phyloP scores from a whole-genome alignment of 2,329 filamentous ascomycete genomes.

The Fusarium sp. region DNA sequence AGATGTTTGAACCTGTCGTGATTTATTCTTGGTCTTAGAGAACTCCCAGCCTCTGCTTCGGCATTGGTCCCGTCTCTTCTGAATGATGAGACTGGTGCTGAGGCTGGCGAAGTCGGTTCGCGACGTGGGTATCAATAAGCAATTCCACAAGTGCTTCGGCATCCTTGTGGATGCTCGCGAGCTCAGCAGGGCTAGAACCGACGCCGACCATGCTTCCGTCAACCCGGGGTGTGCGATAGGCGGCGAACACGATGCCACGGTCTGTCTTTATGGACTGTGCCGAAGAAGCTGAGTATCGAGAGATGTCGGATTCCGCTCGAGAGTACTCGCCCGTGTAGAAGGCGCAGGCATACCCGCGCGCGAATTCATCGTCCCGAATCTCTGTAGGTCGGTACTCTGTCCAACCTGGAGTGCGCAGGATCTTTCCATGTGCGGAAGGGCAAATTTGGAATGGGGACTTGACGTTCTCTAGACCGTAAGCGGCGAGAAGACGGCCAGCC shows the following conservation, averaged over 20 bases:
- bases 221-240: conserved; percentile 60
- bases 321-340: conserved; percentile 59
- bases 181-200: conserved; percentile 51
- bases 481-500: conserved; percentile 64
- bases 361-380: conserved; percentile 56
- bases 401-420: conserved; percentile 62
- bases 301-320: conserved; percentile 38
- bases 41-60: conserved; percentile 35
- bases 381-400: conserved; percentile 61
- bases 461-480: conserved; percentile 63
- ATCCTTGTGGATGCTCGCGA: conserved; percentile 59
- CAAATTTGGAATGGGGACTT: conserved; percentile 64
- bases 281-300: conserved; percentile 40
- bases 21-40: not conserved
- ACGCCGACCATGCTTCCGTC: conserved; percentile 50
- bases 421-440: conserved; percentile 59
- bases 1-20: not conserved
- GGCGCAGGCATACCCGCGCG: conserved; percentile 63
- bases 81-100: conserved; percentile 38
- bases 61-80: conserved; percentile 55
- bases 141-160: conserved; percentile 64
- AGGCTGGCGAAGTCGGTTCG: conserved; percentile 49
- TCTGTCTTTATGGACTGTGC: conserved; percentile 48
- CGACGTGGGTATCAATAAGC: conserved; percentile 61
- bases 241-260: conserved; percentile 66